Evolutionary conservation across 495 filamentous ascomycete species (phyloP).

Genomic region (Aspergillus nidulans): DNA sequence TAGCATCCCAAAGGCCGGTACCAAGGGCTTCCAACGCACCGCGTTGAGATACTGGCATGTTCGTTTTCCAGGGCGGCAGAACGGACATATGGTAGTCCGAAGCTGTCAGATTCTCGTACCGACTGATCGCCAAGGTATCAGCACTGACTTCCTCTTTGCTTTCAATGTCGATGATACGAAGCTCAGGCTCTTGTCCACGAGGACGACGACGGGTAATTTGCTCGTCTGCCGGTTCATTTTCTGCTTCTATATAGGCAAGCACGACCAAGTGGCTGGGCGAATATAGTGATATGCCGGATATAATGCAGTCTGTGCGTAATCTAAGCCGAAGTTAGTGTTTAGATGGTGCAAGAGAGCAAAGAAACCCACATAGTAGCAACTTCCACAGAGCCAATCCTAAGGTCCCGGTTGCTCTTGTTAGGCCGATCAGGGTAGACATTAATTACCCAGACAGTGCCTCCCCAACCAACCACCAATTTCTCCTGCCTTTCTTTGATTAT

Average conservation of each 20-base stretch:
- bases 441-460: slow-evolving; percentile 90
- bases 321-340: slow-evolving; percentile 39
- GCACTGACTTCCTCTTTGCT: slow-evolving; percentile 76
- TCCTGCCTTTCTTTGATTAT: slow-evolving; percentile 49
- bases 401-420: slow-evolving; percentile 66
- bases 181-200: slow-evolving; percentile 77
- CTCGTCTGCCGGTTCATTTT: slow-evolving; percentile 46
- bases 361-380: slow-evolving; percentile 79
- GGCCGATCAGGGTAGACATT: slow-evolving; percentile 78
- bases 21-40: slow-evolving; percentile 65
- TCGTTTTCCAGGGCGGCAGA: slow-evolving; percentile 65
- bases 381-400: slow-evolving; percentile 73
- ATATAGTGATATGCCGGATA: slow-evolving; percentile 96
- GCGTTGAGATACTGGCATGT: slow-evolving; percentile 54
- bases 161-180: slow-evolving; percentile 82
- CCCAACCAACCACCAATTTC: slow-evolving; percentile 90
- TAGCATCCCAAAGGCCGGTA: slow-evolving; percentile 69
- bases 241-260: slow-evolving; percentile 79
- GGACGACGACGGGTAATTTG: slow-evolving; percentile 56
- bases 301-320: slow-evolving; percentile 90
- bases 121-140: slow-evolving; percentile 74
- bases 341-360: background rate
- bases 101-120: slow-evolving; percentile 80
- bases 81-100: slow-evolving; percentile 89
- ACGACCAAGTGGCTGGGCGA: slow-evolving; percentile 84